Evolutionary conservation across 1,284 basidiomycete species (phyloP).

Genomic region (Ceratobasidium papillatum): DNA sequence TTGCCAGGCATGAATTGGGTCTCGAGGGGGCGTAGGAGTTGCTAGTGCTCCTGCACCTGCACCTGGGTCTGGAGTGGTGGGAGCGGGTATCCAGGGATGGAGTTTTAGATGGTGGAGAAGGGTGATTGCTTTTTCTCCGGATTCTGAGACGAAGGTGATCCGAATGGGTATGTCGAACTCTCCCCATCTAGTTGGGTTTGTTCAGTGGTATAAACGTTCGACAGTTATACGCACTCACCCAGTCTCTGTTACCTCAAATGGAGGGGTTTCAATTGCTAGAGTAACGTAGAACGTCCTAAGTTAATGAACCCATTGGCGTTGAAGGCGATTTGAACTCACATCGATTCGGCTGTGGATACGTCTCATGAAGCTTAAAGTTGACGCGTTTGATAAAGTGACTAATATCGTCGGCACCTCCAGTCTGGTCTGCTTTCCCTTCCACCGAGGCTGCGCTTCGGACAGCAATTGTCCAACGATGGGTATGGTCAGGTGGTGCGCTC

Average conservation of each 20-base stretch:
- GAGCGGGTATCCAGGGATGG: conserved; percentile 80
- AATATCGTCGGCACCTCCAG: conserved; percentile 88
- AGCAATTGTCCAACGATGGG: conserved; percentile 97
- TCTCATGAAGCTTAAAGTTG: conserved; percentile 97
- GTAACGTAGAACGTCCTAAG: neutral
- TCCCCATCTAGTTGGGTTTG: conserved; percentile 80
- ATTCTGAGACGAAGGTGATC: conserved; percentile 91
- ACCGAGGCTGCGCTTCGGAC: conserved; percentile 81
- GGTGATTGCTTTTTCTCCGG: conserved; percentile 88
- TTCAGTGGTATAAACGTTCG: neutral
- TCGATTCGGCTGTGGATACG: conserved; percentile 89
- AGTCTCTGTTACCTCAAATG: conserved; percentile 95
- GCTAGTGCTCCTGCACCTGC: conserved; percentile 49
- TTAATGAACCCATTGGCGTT: neutral
- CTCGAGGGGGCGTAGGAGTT: conserved; percentile 45
- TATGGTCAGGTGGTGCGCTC: conserved; percentile 73
- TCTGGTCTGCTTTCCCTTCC: conserved; percentile 59
- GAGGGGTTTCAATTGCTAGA: conserved; percentile 88
- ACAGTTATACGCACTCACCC: conserved; percentile 60
- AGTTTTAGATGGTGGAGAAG: conserved; percentile 95
- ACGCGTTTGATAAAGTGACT: conserved; percentile 93
- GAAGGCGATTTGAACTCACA: conserved; percentile 62
- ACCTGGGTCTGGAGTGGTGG: conserved; percentile 42
- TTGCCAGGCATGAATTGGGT: conserved; percentile 94
- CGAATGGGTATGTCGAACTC: conserved; percentile 98